Percentiles rank a stretch among this genome's conserved stretches.
Conservation (phyloP, 441 rosid species). For the Adansonia rubrostipa region DNA sequence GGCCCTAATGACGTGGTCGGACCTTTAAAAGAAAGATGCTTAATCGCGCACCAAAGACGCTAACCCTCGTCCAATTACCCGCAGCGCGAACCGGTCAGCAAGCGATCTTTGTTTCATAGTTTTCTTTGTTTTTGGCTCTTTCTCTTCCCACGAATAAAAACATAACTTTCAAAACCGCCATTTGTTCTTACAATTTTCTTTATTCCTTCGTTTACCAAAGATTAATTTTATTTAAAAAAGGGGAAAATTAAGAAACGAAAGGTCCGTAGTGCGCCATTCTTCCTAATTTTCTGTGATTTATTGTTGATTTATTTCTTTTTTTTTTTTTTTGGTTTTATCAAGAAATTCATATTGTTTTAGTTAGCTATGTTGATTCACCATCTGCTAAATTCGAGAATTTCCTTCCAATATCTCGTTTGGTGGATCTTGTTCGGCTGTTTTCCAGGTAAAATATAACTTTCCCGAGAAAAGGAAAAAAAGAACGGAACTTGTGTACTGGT, state of each 20-base stretch:
- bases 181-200: background rate
- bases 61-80: slow-evolving; percentile 15
- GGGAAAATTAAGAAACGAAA: background rate
- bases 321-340: background rate
- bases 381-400: slow-evolving; percentile 6
- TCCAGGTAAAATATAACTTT: slow-evolving; percentile 52
- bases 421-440: slow-evolving; percentile 48
- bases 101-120: background rate
- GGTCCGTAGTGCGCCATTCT: slow-evolving; percentile 10
- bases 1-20: slow-evolving; percentile 20
- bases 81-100: slow-evolving; percentile 29
- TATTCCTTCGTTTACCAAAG: background rate
- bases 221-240: background rate
- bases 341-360: slow-evolving; percentile 9
- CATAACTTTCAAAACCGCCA: slow-evolving; percentile 7
- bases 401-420: slow-evolving; percentile 24
- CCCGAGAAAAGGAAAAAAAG: background rate
- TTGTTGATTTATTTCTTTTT: background rate
- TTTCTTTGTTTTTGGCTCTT: background rate
- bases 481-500: background rate
- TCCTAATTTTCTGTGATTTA: slow-evolving; percentile 12
- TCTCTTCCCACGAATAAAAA: background rate
- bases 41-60: slow-evolving; percentile 24
- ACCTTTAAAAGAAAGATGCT: background rate
- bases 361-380: slow-evolving; percentile 29